Evolutionary conservation across 1,139 yeast species (phyloP).

Genomic region (Arxiozyma telluris): DNA sequence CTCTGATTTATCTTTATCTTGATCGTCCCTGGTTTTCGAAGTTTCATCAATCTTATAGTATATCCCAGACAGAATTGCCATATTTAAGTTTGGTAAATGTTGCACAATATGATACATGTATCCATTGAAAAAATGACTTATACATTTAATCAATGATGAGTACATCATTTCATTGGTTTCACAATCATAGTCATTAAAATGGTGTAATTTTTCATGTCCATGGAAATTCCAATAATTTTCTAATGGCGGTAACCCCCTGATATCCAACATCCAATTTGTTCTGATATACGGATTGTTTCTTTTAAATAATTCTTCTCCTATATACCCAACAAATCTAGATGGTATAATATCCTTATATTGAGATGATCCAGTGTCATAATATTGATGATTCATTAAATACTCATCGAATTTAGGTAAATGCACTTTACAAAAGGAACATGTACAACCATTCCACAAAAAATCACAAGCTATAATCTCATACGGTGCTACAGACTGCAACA

Average conservation of each 20-base stretch:
- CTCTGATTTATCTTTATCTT: too few species aligned
- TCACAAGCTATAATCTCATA: slow-evolving; percentile 65
- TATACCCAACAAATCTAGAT: slow-evolving; percentile 45
- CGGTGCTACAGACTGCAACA: slow-evolving; percentile 50
- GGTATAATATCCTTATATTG: slow-evolving; percentile 53
- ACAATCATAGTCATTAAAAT: slow-evolving; percentile 33
- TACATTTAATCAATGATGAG: slow-evolving; percentile 23
- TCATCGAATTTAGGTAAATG: slow-evolving; percentile 46
- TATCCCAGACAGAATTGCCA: slow-evolving; percentile 22
- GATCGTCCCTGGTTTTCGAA: background rate
- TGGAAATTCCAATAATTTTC: slow-evolving; percentile 38
- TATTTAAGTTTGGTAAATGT: slow-evolving; percentile 25
- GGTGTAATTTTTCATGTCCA: slow-evolving; percentile 32
- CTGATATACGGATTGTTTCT: slow-evolving; percentile 25
- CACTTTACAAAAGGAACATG: slow-evolving; percentile 45
- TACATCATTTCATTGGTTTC: slow-evolving; percentile 29
- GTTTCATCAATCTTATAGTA: slow-evolving; percentile 18
- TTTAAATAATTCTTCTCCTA: slow-evolving; percentile 38
- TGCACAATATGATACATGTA: slow-evolving; percentile 30
- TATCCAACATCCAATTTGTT: slow-evolving; percentile 27
- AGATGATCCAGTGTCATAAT: slow-evolving; percentile 38
- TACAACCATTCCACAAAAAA: slow-evolving; percentile 68
- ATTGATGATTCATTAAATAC: slow-evolving; percentile 53
- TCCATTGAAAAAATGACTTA: slow-evolving; percentile 36
- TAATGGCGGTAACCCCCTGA: slow-evolving; percentile 26